Evolutionary conservation across 1,139 yeast species (phyloP).

Genomic region (Wickerhamiella infanticola): DNA sequence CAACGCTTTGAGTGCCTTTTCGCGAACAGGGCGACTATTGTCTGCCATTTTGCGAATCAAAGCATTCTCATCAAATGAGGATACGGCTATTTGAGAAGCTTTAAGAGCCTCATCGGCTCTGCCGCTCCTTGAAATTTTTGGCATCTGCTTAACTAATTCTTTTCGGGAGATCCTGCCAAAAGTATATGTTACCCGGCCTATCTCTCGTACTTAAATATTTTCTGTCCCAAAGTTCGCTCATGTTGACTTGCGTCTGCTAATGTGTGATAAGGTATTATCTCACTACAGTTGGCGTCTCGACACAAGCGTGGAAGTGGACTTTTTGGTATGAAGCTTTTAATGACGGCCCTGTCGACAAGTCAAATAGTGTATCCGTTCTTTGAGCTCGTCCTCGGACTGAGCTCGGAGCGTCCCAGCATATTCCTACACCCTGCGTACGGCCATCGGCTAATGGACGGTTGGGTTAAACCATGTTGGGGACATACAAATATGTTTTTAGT

Average conservation of each 20-base stretch:
- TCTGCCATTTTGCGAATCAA: slow-evolving; percentile 11
- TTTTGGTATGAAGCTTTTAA: slow-evolving; percentile 13
- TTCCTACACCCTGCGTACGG: slow-evolving; percentile 86
- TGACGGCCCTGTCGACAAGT: slow-evolving; percentile 29
- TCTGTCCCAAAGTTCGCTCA: slow-evolving; percentile 6
- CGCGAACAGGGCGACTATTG: slow-evolving; percentile 37
- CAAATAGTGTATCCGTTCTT: slow-evolving; percentile 21
- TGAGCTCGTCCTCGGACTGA: slow-evolving; percentile 24
- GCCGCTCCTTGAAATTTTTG: not conserved
- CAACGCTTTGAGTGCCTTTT: slow-evolving; percentile 56
- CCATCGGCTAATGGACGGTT: slow-evolving; percentile 67
- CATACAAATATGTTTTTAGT: slow-evolving; percentile 25
- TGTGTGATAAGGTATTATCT: slow-evolving; percentile 14
- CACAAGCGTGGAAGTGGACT: slow-evolving; percentile 19
- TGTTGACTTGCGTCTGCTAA: slow-evolving; percentile 16
- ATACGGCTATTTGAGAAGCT: not conserved
- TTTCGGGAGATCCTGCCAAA: not conserved
- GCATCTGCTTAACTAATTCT: slow-evolving; percentile 2
- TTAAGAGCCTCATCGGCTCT: slow-evolving; percentile 1
- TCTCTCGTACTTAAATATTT: not conserved
- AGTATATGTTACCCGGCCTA: not conserved
- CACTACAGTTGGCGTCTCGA: slow-evolving; percentile 14
- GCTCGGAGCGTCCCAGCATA: slow-evolving; percentile 50
- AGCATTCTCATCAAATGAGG: slow-evolving; percentile 3
- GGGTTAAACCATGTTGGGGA: slow-evolving; percentile 89